These are phyloP conservation scores for Alternaria longipes DNA, from an alignment of 2,329 filamentous ascomycete species.

Conservation along the genomic window DNA sequence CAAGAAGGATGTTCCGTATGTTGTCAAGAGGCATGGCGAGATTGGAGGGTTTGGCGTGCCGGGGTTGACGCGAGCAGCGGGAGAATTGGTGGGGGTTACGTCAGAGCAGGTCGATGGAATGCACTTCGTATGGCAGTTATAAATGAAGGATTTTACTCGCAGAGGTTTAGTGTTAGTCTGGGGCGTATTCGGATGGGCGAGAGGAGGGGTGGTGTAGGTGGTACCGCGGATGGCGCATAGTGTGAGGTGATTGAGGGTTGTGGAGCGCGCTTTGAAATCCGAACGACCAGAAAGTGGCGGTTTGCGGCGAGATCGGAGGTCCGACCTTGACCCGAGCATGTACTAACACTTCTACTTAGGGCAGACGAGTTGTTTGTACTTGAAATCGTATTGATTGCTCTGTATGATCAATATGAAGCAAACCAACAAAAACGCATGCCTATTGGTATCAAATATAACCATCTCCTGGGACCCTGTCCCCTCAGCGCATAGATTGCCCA, in stretches of 20 bases:
- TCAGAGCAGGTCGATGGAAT: neutral
- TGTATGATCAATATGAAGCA: neutral
- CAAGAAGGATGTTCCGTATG: conserved; percentile 80
- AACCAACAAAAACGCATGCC: neutral
- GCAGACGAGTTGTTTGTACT: neutral
- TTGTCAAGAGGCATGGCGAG: conserved; percentile 71
- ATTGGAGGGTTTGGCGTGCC: neutral
- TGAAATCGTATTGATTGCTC: too few relatives aligned
- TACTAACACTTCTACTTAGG: neutral
- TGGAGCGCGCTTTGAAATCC: conserved; percentile 47
- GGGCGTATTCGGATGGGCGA: conserved; percentile 11
- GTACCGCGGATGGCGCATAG: conserved; percentile 25
- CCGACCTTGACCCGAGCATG: conserved; percentile 15
- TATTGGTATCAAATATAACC: conserved; percentile 1
- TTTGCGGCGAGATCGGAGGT: conserved; percentile 38
- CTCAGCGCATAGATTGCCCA: neutral
- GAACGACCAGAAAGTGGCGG: conserved; percentile 35
- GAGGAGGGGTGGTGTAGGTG: neutral
- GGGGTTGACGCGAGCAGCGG: neutral
- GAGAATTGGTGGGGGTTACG: neutral
- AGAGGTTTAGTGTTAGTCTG: conserved; percentile 31
- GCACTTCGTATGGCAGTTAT: neutral
- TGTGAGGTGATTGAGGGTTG: conserved; percentile 28
- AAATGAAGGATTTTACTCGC: too few relatives aligned
- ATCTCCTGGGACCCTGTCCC: neutral